Percentiles rank a stretch among this genome's conserved stretches.
phyloP scores from a whole-genome alignment of 352 stramenopile genomes.

The Globisporangium abappressorium region DNA sequence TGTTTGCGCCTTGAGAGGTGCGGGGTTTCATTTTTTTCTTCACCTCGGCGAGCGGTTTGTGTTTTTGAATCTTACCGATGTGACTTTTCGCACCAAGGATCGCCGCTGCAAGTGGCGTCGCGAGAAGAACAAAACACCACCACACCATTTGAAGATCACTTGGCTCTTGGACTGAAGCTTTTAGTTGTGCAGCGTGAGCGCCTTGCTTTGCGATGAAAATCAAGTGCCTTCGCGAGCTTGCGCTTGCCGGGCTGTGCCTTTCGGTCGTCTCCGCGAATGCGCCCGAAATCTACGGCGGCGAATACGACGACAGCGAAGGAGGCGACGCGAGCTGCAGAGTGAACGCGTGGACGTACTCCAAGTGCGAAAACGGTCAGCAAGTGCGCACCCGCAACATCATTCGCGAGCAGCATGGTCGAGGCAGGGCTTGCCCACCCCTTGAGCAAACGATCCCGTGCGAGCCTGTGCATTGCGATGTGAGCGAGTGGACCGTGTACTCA shows the following conservation, averaged over 20 bases:
- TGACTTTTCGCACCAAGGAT: background rate
- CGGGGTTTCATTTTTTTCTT: background rate
- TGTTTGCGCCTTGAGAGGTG: too few species aligned
- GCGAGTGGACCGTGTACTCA: constrained; percentile 24
- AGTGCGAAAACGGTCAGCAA: constrained; percentile 10
- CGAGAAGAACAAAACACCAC: background rate
- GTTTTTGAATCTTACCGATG: background rate
- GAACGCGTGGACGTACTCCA: constrained; percentile 13
- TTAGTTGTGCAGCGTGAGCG: background rate
- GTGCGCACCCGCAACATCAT: constrained; percentile 24
- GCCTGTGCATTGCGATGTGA: constrained; percentile 26
- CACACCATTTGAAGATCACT: background rate
- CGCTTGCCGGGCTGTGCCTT: background rate
- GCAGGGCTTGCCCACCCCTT: constrained; percentile 21
- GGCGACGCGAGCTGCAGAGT: constrained; percentile 2
- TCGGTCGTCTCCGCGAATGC: background rate
- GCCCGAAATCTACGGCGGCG: background rate
- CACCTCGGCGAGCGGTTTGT: background rate
- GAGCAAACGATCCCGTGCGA: constrained; percentile 24
- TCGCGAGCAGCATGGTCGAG: constrained; percentile 17
- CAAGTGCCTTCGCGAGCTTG: background rate
- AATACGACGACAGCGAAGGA: background rate
- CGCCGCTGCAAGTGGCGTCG: background rate
- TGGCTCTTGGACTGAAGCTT: background rate
- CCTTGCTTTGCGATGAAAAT: background rate